Evolutionary conservation across 1,284 basidiomycete species (phyloP).

Genomic region (Schizophyllum commune): DNA sequence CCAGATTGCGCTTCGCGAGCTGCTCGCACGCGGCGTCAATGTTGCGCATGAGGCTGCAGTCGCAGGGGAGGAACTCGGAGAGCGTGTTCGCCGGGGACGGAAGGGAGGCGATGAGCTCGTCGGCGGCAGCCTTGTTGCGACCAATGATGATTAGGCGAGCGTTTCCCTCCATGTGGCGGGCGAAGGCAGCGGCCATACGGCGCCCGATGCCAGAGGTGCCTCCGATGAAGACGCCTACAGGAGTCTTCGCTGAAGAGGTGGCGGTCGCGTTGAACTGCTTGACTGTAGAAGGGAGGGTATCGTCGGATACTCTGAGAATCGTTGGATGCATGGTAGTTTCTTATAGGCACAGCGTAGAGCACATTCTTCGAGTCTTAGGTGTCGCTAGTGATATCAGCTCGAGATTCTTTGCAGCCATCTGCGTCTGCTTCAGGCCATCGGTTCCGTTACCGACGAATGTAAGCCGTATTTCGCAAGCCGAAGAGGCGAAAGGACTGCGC

Average conservation of each 20-base stretch:
- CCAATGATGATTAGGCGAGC: slow-evolving; percentile 26
- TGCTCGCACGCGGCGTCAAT: not conserved
- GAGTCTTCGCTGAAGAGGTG: slow-evolving; percentile 11
- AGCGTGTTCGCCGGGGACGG: not conserved
- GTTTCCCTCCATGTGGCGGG: slow-evolving; percentile 19
- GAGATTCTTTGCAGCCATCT: no score
- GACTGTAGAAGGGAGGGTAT: not conserved
- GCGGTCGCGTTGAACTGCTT: slow-evolving; percentile 7
- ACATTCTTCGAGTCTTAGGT: no score
- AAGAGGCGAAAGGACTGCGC: no score
- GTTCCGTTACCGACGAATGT: no score
- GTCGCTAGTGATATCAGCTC: no score
- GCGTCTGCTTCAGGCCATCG: no score
- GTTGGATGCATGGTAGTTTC: no score
- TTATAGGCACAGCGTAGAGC: no score
- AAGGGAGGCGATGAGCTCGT: slow-evolving; percentile 23
- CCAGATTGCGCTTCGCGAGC: not conserved
- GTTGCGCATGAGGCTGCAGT: not conserved
- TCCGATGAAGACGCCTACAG: slow-evolving; percentile 28
- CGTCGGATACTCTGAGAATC: not conserved
- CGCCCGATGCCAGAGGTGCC: slow-evolving; percentile 29
- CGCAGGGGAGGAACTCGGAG: not conserved
- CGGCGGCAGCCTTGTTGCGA: slow-evolving; percentile 23
- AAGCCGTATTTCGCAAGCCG: no score
- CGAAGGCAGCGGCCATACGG: slow-evolving; percentile 21